These are phyloP conservation scores for Penicillium thymicola DNA, from an alignment of 2,329 filamentous ascomycete species.

Conservation along the genomic window DNA sequence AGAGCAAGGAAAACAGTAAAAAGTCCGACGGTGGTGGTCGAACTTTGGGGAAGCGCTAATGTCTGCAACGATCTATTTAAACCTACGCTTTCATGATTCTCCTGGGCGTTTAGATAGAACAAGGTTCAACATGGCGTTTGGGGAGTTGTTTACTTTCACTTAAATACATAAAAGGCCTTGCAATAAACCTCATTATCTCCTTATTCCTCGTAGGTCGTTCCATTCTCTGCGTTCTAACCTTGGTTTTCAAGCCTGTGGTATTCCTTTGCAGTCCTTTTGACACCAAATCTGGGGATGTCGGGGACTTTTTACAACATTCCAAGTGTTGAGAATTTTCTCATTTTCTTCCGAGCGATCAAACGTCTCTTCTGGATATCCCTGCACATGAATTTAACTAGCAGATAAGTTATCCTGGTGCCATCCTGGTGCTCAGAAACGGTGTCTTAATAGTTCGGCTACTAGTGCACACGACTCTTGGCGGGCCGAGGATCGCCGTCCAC, in stretches of 20 bases:
- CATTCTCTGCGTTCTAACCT: too few species aligned
- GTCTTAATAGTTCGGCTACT: neutral
- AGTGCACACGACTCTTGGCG: conserved; percentile 11
- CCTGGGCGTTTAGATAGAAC: conserved; percentile 19
- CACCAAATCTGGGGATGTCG: neutral
- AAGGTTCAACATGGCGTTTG: conserved; percentile 26
- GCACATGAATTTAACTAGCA: neutral
- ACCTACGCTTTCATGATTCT: conserved; percentile 8
- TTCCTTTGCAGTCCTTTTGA: neutral
- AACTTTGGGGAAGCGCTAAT: conserved; percentile 22
- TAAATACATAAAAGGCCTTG: conserved; percentile 1
- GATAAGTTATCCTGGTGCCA: neutral
- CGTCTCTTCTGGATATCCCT: neutral
- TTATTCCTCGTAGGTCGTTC: neutral
- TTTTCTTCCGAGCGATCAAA: neutral
- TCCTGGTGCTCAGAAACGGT: neutral
- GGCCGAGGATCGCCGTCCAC: conserved; percentile 1
- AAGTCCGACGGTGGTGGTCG: conserved; percentile 17
- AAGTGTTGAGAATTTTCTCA: neutral
- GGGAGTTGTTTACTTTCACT: conserved; percentile 5
- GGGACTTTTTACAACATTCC: neutral
- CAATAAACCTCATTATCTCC: neutral
- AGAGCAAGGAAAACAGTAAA: conserved; percentile 17
- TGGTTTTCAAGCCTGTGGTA: neutral
- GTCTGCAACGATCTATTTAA: neutral